A percentile compares a stretch with the other conserved stretches of the same genome.
phyloP scores from a whole-genome alignment of 2,329 filamentous ascomycete species.

The Fusarium sp. region DNA sequence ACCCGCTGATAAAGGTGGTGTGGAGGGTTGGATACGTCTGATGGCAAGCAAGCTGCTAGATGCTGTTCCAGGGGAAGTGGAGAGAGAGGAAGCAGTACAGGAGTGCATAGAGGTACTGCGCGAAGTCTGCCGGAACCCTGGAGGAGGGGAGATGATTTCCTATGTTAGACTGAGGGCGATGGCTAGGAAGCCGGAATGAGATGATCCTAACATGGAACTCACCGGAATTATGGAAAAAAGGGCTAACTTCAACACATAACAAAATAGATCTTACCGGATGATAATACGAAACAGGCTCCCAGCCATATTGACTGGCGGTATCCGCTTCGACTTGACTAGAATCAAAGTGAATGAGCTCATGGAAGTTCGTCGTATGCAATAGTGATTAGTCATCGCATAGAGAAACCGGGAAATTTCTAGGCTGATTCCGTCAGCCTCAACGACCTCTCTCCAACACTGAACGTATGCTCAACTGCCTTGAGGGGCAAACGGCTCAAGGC shows the following conservation, averaged over 20 bases:
- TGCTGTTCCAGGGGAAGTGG: constrained; percentile 55
- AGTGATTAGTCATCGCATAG: constrained; percentile 41
- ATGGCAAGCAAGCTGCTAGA: constrained; percentile 72
- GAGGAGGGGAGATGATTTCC: constrained; percentile 66
- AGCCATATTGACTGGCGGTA: background rate
- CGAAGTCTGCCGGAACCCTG: constrained; percentile 64
- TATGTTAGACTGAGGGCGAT: constrained; percentile 67
- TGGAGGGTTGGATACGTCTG: constrained; percentile 74
- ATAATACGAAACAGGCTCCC: background rate
- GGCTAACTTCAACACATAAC: background rate
- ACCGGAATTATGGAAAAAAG: background rate
- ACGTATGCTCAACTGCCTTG: constrained; percentile 16
- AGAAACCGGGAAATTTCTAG: constrained; percentile 40
- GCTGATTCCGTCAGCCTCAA: constrained; percentile 31
- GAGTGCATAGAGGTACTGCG: constrained; percentile 68
- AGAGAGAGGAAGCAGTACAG: constrained; percentile 64
- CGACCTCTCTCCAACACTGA: background rate
- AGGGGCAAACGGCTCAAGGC: constrained; percentile 34
- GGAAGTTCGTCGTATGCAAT: constrained; percentile 14
- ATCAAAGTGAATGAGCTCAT: background rate
- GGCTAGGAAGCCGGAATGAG: constrained; percentile 52
- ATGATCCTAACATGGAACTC: background rate
- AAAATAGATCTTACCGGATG: background rate
- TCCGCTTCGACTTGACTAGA: background rate
- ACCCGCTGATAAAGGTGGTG: constrained; percentile 65